Evolutionary conservation across 805 yeast genomes (phyloP).

Genomic region (Cyberlindnera euphorbiiphila): DNA sequence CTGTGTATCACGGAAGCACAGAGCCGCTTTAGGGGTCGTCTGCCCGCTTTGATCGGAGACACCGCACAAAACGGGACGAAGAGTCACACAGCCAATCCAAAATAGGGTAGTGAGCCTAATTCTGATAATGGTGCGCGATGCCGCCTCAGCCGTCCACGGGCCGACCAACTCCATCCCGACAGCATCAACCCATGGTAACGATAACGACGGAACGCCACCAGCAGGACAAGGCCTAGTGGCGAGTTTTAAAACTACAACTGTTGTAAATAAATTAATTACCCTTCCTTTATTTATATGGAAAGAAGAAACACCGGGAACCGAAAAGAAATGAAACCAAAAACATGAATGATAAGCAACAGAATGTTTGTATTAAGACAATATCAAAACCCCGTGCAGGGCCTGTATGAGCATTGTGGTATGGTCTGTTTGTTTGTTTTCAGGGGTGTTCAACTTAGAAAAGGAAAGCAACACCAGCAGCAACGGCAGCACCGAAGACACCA

Average conservation of each 20-base stretch:
- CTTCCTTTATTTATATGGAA: slow-evolving; percentile 5
- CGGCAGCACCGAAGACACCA: slow-evolving; percentile 77
- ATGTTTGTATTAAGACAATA: slow-evolving; percentile 17
- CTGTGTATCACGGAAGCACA: too few species aligned
- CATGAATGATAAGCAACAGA: slow-evolving; percentile 14
- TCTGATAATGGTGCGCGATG: too few species aligned
- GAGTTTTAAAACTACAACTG: background rate
- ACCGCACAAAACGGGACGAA: too few species aligned
- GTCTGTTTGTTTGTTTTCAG: slow-evolving; percentile 14
- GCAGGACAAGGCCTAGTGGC: too few species aligned
- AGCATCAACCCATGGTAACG: too few species aligned
- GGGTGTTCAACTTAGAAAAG: slow-evolving; percentile 35
- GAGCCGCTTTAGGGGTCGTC: too few species aligned
- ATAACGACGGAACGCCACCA: too few species aligned
- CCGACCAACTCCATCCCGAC: too few species aligned
- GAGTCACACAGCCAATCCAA: too few species aligned
- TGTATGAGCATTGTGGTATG: slow-evolving; percentile 8
- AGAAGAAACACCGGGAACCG: slow-evolving; percentile 15
- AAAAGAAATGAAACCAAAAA: slow-evolving; percentile 13
- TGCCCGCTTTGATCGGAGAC: too few species aligned
- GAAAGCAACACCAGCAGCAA: slow-evolving; percentile 74
- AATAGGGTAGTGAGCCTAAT: too few species aligned
- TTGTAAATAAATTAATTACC: slow-evolving; percentile 1
- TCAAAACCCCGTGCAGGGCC: slow-evolving; percentile 5
- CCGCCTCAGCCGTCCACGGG: too few species aligned